Conservation (phyloP, 768 basidiomycete species). For the Glaciozyma martinii region DNA sequence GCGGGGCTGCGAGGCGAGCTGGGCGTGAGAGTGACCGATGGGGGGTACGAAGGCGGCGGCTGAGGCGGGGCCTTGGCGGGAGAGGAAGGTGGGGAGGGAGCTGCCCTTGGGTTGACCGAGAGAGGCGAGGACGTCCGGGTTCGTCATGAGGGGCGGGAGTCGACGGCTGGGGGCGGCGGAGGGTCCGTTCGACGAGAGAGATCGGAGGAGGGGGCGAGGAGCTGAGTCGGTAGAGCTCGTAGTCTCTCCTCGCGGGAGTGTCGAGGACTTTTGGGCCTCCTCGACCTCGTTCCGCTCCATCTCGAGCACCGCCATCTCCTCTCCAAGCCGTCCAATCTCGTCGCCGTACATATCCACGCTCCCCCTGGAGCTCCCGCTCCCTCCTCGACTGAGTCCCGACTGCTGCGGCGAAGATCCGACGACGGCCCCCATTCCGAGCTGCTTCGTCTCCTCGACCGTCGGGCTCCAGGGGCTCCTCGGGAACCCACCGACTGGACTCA, state of each 20-base stretch:
- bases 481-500: conserved; percentile 18
- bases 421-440: conserved; percentile 16
- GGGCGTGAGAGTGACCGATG: conserved; percentile 41
- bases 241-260: background rate
- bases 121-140: conserved; percentile 7
- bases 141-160: conserved; percentile 28
- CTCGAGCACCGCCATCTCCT: conserved; percentile 17
- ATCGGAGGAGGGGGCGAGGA: background rate
- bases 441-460: conserved; percentile 29
- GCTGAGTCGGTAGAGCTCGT: background rate
- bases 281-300: background rate
- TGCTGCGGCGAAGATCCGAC: background rate
- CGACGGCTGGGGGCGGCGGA: background rate
- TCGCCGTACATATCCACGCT: conserved; percentile 5
- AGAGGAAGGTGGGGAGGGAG: background rate
- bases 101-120: background rate
- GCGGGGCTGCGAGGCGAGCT: background rate
- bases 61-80: conserved; percentile 45
- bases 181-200: background rate
- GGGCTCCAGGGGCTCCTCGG: conserved; percentile 29
- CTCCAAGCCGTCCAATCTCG: conserved; percentile 5
- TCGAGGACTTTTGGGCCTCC: background rate
- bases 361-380: conserved; percentile 18
- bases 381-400: conserved; percentile 16
- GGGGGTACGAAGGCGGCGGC: conserved; percentile 46